phyloP scores from a whole-genome alignment of 805 yeast species.

The Yarrowia sp. region DNA sequence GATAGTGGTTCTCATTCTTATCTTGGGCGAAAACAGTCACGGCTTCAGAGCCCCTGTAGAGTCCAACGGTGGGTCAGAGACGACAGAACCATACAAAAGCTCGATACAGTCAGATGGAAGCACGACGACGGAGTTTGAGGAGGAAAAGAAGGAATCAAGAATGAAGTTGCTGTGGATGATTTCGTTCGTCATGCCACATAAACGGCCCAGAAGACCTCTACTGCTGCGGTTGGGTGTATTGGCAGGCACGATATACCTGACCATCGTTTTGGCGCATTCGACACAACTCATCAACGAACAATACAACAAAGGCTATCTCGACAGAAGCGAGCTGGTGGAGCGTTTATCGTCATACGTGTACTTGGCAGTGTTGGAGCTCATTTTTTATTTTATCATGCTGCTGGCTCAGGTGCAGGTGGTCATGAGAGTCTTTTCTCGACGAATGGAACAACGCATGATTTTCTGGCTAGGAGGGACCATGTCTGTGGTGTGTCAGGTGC shows the following conservation, averaged over 20 bases:
- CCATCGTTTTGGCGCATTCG: constrained; percentile 50
- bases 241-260: constrained; percentile 43
- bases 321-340: constrained; percentile 47
- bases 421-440: constrained; percentile 65
- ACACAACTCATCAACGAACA: constrained; percentile 49
- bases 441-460: constrained; percentile 62
- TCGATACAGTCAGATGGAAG: not conserved
- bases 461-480: constrained; percentile 57
- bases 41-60: constrained; percentile 6
- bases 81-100: not conserved
- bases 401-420: constrained; percentile 70
- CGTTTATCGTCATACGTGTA: constrained; percentile 46
- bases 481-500: constrained; percentile 55
- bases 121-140: not conserved
- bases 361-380: constrained; percentile 56
- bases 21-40: constrained; percentile 16
- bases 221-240: constrained; percentile 25
- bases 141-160: not conserved
- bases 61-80: not conserved
- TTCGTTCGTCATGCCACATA: constrained; percentile 15
- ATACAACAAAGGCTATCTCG: constrained; percentile 43
- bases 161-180: constrained; percentile 17
- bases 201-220: constrained; percentile 14
- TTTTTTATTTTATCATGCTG: constrained; percentile 51
- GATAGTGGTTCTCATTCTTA: constrained; percentile 24